A percentile compares a stretch with the other conserved stretches of the same genome.
Conservation (phyloP, 2,329 filamentous ascomycete genomes). For the Colletotrichum brevisporum region DNA sequence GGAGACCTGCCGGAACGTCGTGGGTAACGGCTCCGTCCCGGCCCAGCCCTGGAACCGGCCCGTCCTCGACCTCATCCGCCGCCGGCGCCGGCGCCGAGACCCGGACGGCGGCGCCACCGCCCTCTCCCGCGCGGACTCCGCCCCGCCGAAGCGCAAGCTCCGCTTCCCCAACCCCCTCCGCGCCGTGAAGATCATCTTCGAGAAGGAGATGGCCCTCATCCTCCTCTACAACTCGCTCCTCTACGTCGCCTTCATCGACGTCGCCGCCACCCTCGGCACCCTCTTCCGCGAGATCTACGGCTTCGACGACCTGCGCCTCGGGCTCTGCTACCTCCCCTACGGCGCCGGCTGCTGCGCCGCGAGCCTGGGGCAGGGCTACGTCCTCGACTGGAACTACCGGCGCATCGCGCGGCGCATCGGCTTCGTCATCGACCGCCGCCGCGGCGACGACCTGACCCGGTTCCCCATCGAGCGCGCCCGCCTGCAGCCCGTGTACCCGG, state of each 20-base stretch:
- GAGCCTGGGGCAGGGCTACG: conserved; percentile 68
- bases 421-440: conserved; percentile 72
- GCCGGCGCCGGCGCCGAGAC: conserved; percentile 48
- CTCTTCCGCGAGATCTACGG: conserved; percentile 66
- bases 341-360: conserved; percentile 65
- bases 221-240: conserved; percentile 67
- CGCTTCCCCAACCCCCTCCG: conserved; percentile 71
- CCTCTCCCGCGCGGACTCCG: conserved; percentile 44
- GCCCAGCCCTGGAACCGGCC: conserved; percentile 72
- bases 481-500: conserved; percentile 67
- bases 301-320: conserved; percentile 65
- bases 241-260: conserved; percentile 69
- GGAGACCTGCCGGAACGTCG: conserved; percentile 71
- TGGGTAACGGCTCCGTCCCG: conserved; percentile 74
- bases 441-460: conserved; percentile 63
- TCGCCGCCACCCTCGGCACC: conserved; percentile 67
- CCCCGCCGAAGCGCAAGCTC: conserved; percentile 57
- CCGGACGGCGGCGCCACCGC: not conserved
- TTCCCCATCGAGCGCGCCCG: conserved; percentile 71
- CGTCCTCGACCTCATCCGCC: conserved; percentile 62
- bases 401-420: conserved; percentile 74
- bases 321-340: conserved; percentile 69
- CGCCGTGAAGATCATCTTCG: conserved; percentile 65
- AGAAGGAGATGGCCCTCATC: conserved; percentile 71
- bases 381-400: conserved; percentile 78